These are phyloP conservation scores for Pseudogymnoascus sp. DNA, from an alignment of 2,329 filamentous ascomycete genomes.

Conservation along the genomic window DNA sequence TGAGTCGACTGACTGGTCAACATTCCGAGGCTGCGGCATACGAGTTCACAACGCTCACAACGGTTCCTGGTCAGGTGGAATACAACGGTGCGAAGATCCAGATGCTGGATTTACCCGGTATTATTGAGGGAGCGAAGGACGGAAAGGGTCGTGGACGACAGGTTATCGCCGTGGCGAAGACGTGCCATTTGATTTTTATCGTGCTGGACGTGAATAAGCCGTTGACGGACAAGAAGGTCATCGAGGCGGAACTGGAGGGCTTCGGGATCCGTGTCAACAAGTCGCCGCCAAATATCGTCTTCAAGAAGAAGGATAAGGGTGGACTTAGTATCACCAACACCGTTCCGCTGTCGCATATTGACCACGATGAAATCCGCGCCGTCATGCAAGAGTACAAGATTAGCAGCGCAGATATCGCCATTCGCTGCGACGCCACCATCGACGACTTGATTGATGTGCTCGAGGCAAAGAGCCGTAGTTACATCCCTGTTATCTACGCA, in stretches of 20 bases:
- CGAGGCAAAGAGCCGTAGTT: constrained; percentile 88
- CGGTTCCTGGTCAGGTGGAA: constrained; percentile 88
- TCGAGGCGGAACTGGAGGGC: constrained; percentile 90
- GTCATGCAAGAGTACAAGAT: constrained; percentile 98
- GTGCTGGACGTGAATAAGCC: constrained; percentile 98
- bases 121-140: constrained; percentile 97
- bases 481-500: constrained; percentile 98
- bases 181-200: constrained; percentile 97
- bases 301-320: constrained; percentile 99
- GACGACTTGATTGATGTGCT: constrained; percentile 95
- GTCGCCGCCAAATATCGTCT: constrained; percentile 93
- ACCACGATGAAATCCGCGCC: constrained; percentile 92
- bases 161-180: constrained; percentile 98
- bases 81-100: constrained; percentile 98
- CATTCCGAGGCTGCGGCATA: constrained; percentile 97
- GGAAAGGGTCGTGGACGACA: constrained; percentile 95
- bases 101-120: constrained; percentile 96
- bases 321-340: constrained; percentile 95
- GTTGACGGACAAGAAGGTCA: constrained; percentile 90
- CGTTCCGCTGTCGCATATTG: constrained; percentile 83
- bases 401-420: constrained; percentile 92
- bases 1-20: constrained; percentile 90
- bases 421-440: constrained; percentile 93
- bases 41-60: constrained; percentile 97
- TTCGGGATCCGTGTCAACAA: constrained; percentile 99